phyloP scores from a whole-genome alignment of 2,329 filamentous ascomycete genomes.

The Tolypocladium pustulatum region DNA sequence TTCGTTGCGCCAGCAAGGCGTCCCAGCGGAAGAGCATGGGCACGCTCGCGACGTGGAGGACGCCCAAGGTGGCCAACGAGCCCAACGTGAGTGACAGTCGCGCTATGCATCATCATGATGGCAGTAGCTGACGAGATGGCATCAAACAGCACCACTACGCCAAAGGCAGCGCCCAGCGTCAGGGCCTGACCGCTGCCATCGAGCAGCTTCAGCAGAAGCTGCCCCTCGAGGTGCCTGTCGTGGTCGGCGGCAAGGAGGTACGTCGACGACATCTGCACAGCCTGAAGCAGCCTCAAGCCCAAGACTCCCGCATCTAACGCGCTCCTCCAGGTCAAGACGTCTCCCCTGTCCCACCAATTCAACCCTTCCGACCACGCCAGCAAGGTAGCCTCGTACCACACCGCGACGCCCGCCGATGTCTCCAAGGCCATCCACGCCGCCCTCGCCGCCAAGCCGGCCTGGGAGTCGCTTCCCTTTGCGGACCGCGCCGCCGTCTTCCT shows the following conservation, averaged over 20 bases:
- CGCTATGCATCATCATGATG: not conserved
- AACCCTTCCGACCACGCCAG: conserved; percentile 75
- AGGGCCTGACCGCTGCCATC: conserved; percentile 65
- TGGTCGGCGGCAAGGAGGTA: conserved; percentile 75
- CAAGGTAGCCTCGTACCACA: conserved; percentile 73
- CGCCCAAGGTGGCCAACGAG: conserved; percentile 81
- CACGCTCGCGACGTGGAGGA: conserved; percentile 74
- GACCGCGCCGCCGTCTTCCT: conserved; percentile 90
- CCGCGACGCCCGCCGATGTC: conserved; percentile 68
- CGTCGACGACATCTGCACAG: conserved; percentile 9
- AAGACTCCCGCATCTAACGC: not conserved
- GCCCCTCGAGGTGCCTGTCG: conserved; percentile 69
- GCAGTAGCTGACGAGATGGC: not conserved
- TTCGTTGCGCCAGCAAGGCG: conserved; percentile 17
- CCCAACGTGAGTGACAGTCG: conserved; percentile 63
- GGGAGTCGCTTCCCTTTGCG: conserved; percentile 79
- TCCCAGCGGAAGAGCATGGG: conserved; percentile 26
- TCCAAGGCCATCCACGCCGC: conserved; percentile 72
- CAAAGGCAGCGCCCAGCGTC: conserved; percentile 71
- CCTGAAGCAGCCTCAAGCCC: not conserved
- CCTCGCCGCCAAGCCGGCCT: conserved; percentile 72
- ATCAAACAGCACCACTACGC: conserved; percentile 70
- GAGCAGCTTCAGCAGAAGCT: conserved; percentile 56
- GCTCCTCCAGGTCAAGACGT: conserved; percentile 49
- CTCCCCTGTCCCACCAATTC: conserved; percentile 56